Evolutionary conservation across 2,329 filamentous ascomycete species (phyloP).

Genomic region (Fusarium nematophilum): DNA sequence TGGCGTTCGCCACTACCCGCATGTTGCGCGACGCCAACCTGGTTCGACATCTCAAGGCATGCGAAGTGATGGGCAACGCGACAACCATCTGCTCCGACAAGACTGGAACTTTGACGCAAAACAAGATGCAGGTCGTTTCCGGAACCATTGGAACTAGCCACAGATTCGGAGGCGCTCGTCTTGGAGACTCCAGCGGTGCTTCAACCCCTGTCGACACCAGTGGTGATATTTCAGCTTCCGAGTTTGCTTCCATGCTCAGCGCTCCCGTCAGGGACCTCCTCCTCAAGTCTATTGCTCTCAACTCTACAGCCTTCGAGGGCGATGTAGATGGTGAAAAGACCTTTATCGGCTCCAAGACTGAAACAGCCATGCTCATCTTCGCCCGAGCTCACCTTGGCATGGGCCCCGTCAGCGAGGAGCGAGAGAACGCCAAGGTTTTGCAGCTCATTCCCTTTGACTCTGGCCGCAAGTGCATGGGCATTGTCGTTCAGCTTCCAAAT

Average conservation of each 20-base stretch:
- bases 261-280: conserved; percentile 63
- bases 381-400: conserved; percentile 75
- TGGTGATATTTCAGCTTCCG: conserved; percentile 55
- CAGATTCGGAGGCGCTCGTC: conserved; percentile 61
- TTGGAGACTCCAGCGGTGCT: conserved; percentile 42
- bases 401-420: conserved; percentile 72
- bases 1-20: conserved; percentile 80
- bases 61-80: conserved; percentile 85
- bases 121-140: conserved; percentile 75
- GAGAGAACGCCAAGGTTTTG: conserved; percentile 67
- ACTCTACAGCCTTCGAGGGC: conserved; percentile 82
- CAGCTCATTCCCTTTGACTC: conserved; percentile 83
- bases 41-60: conserved; percentile 80
- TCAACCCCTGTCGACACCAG: conserved; percentile 43
- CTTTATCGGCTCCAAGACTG: conserved; percentile 83
- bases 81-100: conserved; percentile 78
- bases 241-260: conserved; percentile 60
- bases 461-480: conserved; percentile 77
- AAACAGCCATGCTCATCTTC: conserved; percentile 78
- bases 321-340: conserved; percentile 73
- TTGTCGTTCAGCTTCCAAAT: conserved; percentile 63
- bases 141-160: conserved; percentile 67
- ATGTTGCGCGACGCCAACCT: conserved; percentile 84
- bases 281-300: conserved; percentile 70
- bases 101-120: conserved; percentile 74